Evolutionary conservation across 768 basidiomycete species (phyloP), one percentile per base, ranked within the genome.

Genomic region (Suillus placidus): DNA sequence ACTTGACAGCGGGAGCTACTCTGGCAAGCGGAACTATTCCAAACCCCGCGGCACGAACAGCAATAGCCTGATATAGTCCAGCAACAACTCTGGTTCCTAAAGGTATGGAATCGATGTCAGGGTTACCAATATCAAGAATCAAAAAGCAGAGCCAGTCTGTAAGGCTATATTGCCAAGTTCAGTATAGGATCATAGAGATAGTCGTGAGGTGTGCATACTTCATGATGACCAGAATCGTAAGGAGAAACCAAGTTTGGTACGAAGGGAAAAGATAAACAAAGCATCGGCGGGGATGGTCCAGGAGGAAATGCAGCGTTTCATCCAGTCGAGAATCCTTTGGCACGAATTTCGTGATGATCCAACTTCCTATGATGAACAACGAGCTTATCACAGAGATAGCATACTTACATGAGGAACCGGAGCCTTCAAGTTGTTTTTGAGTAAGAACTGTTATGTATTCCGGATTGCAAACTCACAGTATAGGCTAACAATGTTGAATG

Each of bases 211-310:
- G 58, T n/a, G 73, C 88, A 61, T 71, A 95, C 94, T 87, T 94
- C 42, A 97, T 78, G 0, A 80, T 68, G 4, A 92, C 43, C 30
- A 97, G 81, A 30, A 96, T 75, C 1, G 85, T 84, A 2, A 94
- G 67, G 6, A 97, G 85, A 70, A 97, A 92, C 93, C 94, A 95
- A 4, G 95, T 97, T 73, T 97, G 95, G 71, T 95, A 93, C 0
- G 94, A 89, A 0, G 95, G 95, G 70, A 97, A 97, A 10, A 97
- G 84, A 74, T 95, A 93, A 13, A 94, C 86, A 72, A 92, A 96
- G 76, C 95, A 97, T 67, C 93, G 87, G 13, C 97, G 87, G 14
- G 97, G 97, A 73, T 98, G 97, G 71, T 98, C 95, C 10, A 99
- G 85, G 9, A 99, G 85, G 75, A 99, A 99, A 63, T 89, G 90